These are phyloP conservation scores for Aspergillus clavatus DNA, from an alignment of 2,329 filamentous ascomycete genomes.

Conservation along the genomic window DNA sequence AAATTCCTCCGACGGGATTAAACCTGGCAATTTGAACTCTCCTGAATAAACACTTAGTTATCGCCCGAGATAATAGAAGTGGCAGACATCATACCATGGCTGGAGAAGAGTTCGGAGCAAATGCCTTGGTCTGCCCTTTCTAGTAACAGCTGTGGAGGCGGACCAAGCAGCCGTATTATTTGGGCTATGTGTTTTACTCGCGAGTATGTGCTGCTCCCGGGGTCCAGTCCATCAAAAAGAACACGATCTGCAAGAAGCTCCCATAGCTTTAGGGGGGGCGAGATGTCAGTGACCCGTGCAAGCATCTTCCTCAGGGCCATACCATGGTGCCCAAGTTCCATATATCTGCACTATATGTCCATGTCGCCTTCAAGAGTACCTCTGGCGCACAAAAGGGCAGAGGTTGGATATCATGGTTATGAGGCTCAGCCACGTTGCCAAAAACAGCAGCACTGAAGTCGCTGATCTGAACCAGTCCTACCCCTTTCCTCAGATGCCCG, in stretches of 20 bases:
- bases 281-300: too few relatives aligned
- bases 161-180: slow-evolving; percentile 22
- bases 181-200: slow-evolving; percentile 22
- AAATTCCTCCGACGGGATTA: slow-evolving; percentile 20
- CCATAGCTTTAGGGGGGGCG: too few relatives aligned
- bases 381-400: slow-evolving; percentile 28
- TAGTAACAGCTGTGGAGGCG: slow-evolving; percentile 15
- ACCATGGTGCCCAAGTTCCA: slow-evolving; percentile 31
- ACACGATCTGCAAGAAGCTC: slow-evolving; percentile 27
- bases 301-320: too few relatives aligned
- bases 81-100: slow-evolving; percentile 9
- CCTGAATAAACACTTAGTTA: slow-evolving; percentile 9
- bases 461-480: slow-evolving; percentile 21
- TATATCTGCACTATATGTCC: slow-evolving; percentile 32
- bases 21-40: slow-evolving; percentile 15
- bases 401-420: slow-evolving; percentile 44
- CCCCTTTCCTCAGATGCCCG: slow-evolving; percentile 17
- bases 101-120: slow-evolving; percentile 8
- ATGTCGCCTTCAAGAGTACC: slow-evolving; percentile 26
- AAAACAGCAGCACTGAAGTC: slow-evolving; percentile 28
- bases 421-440: slow-evolving; percentile 21
- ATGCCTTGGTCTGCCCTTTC: slow-evolving; percentile 6
- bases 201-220: slow-evolving; percentile 16
- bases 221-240: slow-evolving; percentile 25
- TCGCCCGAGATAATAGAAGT: not conserved